Conservation (phyloP, 108 stramenopile species). For the Ochromonas danica region DNA sequence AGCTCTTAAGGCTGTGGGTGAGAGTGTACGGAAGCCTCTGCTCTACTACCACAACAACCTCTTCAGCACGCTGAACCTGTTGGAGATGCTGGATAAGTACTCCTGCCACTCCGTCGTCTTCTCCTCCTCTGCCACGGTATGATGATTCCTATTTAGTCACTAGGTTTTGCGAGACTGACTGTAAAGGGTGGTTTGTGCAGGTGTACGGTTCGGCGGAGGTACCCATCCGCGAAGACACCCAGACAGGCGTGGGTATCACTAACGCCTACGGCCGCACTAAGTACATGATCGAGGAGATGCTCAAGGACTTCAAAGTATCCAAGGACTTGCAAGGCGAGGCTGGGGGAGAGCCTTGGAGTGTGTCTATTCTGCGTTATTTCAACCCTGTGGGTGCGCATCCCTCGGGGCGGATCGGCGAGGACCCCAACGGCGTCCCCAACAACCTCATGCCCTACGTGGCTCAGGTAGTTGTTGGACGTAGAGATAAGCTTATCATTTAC, state of each 20-base stretch:
- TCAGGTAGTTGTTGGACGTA: constrained; percentile 93
- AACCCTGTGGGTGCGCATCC: constrained; percentile 98
- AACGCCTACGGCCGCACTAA: constrained; percentile 98
- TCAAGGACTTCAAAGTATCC: constrained; percentile 46
- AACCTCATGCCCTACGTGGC: constrained; percentile 97
- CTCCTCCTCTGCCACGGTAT: constrained; percentile 84
- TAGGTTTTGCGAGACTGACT: too few species aligned
- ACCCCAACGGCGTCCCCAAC: constrained; percentile 94
- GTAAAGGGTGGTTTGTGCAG: too few species aligned
- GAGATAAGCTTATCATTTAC: constrained; percentile 88
- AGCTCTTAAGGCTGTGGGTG: constrained; percentile 96
- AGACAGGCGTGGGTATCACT: constrained; percentile 83
- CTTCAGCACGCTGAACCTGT: constrained; percentile 79
- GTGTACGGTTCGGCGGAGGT: constrained; percentile 85
- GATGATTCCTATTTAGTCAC: not conserved
- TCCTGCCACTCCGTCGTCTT: constrained; percentile 82
- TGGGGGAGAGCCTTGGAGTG: constrained; percentile 55
- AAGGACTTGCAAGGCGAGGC: not conserved
- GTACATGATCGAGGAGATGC: constrained; percentile 96
- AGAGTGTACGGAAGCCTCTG: constrained; percentile 83
- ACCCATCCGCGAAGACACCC: constrained; percentile 83
- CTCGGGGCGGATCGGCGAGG: constrained; percentile 77
- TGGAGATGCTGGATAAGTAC: constrained; percentile 83
- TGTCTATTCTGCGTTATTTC: constrained; percentile 89
- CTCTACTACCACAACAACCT: constrained; percentile 93